phyloP scores from a whole-genome alignment of 2,329 filamentous ascomycete genomes.

The Fusarium begoniae region DNA sequence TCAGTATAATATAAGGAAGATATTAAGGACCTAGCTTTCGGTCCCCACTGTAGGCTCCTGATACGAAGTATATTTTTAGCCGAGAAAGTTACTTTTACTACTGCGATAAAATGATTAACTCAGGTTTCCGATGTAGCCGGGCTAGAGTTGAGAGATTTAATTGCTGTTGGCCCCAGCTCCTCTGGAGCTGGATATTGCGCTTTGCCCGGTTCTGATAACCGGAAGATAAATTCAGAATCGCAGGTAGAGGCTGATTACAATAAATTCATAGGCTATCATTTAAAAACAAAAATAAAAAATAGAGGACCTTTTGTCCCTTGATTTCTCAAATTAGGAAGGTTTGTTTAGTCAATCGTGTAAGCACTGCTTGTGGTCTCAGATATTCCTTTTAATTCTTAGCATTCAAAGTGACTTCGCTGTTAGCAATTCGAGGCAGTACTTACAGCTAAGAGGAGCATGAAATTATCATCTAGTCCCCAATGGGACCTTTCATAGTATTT shows the following conservation, averaged over 20 bases:
- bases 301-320: not conserved
- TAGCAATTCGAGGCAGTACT: too few species aligned
- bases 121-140: not conserved
- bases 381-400: too few species aligned
- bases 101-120: not conserved
- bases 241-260: not conserved
- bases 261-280: too few species aligned
- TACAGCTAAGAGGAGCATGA: not conserved
- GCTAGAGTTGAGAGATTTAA: not conserved
- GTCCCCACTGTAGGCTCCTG: not conserved
- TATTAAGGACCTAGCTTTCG: not conserved
- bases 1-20: not conserved
- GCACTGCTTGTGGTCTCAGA: too few species aligned
- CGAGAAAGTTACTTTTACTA: not conserved
- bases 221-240: not conserved
- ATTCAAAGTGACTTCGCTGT: too few species aligned
- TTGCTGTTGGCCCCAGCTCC: too few species aligned
- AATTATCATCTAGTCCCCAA: not conserved
- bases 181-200: not conserved
- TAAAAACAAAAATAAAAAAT: too few species aligned
- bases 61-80: not conserved
- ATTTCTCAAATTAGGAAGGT: not conserved
- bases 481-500: not conserved
- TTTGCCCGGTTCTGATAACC: rapidly evolving
- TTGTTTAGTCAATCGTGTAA: too few species aligned